Percentiles rank a stretch among this genome's conserved stretches.
phyloP scores from a whole-genome alignment of 2,329 filamentous ascomycete genomes.

The Ophiostoma montium region DNA sequence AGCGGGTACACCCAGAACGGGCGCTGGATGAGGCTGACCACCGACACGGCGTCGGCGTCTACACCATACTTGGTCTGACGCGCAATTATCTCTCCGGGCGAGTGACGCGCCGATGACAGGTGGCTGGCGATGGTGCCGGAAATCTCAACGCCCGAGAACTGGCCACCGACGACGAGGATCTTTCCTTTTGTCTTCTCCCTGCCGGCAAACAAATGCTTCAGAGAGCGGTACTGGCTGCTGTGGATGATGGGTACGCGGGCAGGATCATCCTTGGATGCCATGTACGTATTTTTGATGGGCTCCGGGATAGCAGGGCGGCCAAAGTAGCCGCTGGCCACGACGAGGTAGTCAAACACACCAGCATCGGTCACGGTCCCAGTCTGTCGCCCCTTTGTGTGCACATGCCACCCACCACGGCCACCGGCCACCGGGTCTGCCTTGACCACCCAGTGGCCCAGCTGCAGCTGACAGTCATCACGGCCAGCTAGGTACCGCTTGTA shows the following conservation, averaged over 20 bases:
- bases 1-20: slow-evolving; percentile 61
- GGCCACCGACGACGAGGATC: slow-evolving; percentile 62
- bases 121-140: slow-evolving; percentile 58
- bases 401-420: slow-evolving; percentile 25
- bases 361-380: slow-evolving; percentile 24
- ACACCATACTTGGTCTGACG: slow-evolving; percentile 15
- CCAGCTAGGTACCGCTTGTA: slow-evolving; percentile 37
- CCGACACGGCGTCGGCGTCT: slow-evolving; percentile 32
- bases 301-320: slow-evolving; percentile 42
- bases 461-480: slow-evolving; percentile 26
- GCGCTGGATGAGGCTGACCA: slow-evolving; percentile 55
- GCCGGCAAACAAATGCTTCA: slow-evolving; percentile 31
- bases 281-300: neutral
- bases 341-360: slow-evolving; percentile 50
- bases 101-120: slow-evolving; percentile 48
- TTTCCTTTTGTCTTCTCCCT: slow-evolving; percentile 31
- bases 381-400: slow-evolving; percentile 20
- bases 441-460: slow-evolving; percentile 34
- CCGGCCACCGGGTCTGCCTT: slow-evolving; percentile 20
- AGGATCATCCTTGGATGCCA: slow-evolving; percentile 19
- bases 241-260: slow-evolving; percentile 45
- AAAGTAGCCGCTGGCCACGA: slow-evolving; percentile 68
- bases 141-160: slow-evolving; percentile 72
- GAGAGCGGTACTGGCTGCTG: slow-evolving; percentile 50
- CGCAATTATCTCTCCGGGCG: slow-evolving; percentile 27